phyloP scores from a whole-genome alignment of 495 filamentous ascomycete species.

The Aspergillus cristatus region DNA sequence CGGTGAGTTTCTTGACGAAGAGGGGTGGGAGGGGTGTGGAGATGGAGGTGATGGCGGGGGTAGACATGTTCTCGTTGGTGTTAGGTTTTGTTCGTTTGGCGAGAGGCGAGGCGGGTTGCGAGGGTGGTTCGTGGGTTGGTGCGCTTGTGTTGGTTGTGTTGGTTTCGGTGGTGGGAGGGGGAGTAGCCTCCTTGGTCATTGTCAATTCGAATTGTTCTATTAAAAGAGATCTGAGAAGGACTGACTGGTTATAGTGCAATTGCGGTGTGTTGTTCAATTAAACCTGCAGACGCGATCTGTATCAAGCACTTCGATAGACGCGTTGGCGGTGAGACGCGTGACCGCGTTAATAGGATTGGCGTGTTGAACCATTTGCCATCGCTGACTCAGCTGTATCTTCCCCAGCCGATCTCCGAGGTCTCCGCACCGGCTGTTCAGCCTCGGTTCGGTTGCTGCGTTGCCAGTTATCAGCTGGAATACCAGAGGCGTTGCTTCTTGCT shows the following conservation, averaged over 20 bases:
- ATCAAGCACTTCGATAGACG: slow-evolving; percentile 11
- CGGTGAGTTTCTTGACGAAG: slow-evolving; percentile 76
- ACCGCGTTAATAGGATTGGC: slow-evolving; percentile 15
- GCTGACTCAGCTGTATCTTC: slow-evolving; percentile 1
- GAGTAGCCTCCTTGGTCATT: slow-evolving; percentile 48
- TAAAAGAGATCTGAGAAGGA: slow-evolving; percentile 4
- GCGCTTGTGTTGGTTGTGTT: slow-evolving; percentile 10
- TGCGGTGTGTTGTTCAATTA: slow-evolving; percentile 6
- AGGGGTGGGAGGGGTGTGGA: slow-evolving; percentile 48
- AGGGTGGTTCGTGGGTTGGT: slow-evolving; percentile 40
- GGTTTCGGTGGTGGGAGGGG: slow-evolving; percentile 20
- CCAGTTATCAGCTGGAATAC: no score
- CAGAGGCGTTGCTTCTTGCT: no score
- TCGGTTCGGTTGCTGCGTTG: slow-evolving; percentile 21
- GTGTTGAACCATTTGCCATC: neutral
- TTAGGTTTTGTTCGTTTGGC: slow-evolving; percentile 53
- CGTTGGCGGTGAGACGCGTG: slow-evolving; percentile 28
- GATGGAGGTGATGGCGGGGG: slow-evolving; percentile 27
- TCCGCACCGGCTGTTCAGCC: slow-evolving; percentile 10
- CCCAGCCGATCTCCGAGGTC: slow-evolving; percentile 9
- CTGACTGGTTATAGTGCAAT: neutral
- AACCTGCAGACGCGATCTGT: no score
- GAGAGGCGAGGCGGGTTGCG: slow-evolving; percentile 51
- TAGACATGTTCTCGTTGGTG: slow-evolving; percentile 18
- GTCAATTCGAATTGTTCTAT: slow-evolving; percentile 8